Evolutionary conservation across 73 alveolate genomes (phyloP).

Genomic region (Tetrahymena malaccensis): DNA sequence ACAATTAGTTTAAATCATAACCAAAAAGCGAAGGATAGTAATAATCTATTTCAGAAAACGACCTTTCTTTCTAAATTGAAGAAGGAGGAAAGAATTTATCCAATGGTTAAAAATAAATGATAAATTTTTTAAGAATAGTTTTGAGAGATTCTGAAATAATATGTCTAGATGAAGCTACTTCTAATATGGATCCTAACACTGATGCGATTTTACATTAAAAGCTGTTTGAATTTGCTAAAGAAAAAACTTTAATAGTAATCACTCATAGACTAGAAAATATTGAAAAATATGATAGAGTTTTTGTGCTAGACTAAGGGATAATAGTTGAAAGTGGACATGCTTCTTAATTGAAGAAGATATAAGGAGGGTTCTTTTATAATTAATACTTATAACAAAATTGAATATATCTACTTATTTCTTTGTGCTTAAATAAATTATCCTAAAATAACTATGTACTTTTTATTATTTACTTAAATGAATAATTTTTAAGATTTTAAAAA

Average conservation of each 20-base stretch:
- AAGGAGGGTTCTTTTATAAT: not conserved
- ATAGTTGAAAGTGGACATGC: not conserved
- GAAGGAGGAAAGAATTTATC: constrained; percentile 59
- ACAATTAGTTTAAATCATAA: too few species aligned
- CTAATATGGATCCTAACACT: constrained; percentile 69
- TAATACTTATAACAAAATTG: too few species aligned
- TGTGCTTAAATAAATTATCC: too few species aligned
- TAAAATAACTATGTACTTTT: too few species aligned
- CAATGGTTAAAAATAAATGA: constrained; percentile 64
- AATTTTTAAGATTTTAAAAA: too few species aligned
- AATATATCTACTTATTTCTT: too few species aligned
- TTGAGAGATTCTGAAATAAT: constrained; percentile 54
- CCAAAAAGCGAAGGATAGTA: too few species aligned
- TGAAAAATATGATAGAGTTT: constrained; percentile 4
- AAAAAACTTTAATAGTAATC: constrained; percentile 2
- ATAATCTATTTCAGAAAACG: too few species aligned
- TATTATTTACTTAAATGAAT: too few species aligned
- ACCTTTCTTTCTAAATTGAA: not conserved
- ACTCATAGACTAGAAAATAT: constrained; percentile 20
- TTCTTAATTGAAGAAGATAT: not conserved
- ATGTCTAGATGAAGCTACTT: constrained; percentile 71
- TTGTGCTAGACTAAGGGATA: not conserved
- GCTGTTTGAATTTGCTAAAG: not conserved
- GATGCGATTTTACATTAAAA: constrained; percentile 38
- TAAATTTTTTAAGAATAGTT: constrained; percentile 61